Conservation (phyloP, 306 rosid species). For the Corylus heterophylla region DNA sequence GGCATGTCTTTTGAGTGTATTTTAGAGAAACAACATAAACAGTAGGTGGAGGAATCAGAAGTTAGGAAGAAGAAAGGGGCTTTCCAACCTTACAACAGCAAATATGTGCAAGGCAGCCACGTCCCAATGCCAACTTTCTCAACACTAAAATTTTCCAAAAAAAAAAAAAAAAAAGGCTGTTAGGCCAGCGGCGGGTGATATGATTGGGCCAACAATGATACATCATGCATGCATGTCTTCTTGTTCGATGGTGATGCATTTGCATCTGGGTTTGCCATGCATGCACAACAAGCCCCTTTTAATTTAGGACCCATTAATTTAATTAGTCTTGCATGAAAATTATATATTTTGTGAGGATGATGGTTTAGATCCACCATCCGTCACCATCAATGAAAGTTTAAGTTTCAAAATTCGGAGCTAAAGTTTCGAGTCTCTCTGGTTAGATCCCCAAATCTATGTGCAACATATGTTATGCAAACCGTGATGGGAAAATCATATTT, state of each 20-base stretch:
- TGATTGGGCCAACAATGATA: not conserved
- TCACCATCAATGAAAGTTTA: too few species aligned
- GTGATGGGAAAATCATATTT: too few species aligned
- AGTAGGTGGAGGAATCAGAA: conserved; percentile 38
- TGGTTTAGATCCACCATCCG: too few species aligned
- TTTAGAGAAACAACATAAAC: conserved; percentile 32
- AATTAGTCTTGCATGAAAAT: not conserved
- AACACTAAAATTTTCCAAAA: not conserved
- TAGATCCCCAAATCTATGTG: too few species aligned
- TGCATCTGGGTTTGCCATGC: not conserved
- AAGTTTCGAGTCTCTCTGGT: too few species aligned
- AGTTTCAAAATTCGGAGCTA: too few species aligned
- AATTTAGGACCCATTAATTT: not conserved
- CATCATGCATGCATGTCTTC: not conserved
- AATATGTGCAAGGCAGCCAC: conserved; percentile 43
- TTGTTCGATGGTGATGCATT: not conserved
- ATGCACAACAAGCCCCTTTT: too few species aligned
- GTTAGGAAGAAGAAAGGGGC: conserved; percentile 72
- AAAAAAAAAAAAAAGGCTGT: not conserved
- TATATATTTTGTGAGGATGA: not conserved
- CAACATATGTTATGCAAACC: too few species aligned
- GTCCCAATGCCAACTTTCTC: conserved; percentile 35
- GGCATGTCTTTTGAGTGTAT: conserved; percentile 47
- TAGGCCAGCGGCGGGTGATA: not conserved
- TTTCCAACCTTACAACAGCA: conserved; percentile 85